phyloP scores from a whole-genome alignment of 768 basidiomycete species.

The Daedalea quercina region DNA sequence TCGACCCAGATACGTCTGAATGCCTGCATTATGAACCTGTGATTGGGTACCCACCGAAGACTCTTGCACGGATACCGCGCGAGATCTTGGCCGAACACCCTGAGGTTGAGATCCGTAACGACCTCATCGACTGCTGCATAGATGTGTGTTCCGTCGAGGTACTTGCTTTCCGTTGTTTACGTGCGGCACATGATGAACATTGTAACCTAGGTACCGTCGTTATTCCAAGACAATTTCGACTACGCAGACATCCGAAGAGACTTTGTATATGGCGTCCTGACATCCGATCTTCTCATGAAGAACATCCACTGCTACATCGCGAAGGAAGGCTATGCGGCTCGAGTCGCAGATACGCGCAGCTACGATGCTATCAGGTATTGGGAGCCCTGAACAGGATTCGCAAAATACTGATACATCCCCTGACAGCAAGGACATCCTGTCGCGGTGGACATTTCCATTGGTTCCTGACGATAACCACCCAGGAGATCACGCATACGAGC shows the following conservation, averaged over 20 bases:
- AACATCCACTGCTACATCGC: conserved; percentile 89
- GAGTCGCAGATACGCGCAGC: conserved; percentile 87
- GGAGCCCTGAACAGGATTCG: background rate
- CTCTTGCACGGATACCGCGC: conserved; percentile 61
- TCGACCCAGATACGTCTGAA: conserved; percentile 70
- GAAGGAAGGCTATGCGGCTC: conserved; percentile 85
- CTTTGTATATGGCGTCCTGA: conserved; percentile 91
- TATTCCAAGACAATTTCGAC: conserved; percentile 99
- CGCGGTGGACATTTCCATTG: conserved; percentile 92
- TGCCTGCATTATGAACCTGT: conserved; percentile 83
- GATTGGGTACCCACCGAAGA: conserved; percentile 60
- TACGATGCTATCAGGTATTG: conserved; percentile 82
- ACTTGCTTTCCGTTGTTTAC: background rate
- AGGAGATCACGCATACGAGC: conserved; percentile 74
- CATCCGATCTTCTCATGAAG: conserved; percentile 91
- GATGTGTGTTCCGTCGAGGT: conserved; percentile 95
- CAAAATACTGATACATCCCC: background rate
- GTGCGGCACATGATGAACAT: no score
- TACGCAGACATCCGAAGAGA: conserved; percentile 88
- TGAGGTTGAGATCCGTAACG: conserved; percentile 82
- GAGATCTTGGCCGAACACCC: conserved; percentile 66
- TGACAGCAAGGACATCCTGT: conserved; percentile 84
- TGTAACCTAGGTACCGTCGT: conserved; percentile 68
- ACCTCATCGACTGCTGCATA: conserved; percentile 83
- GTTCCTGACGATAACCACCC: conserved; percentile 94